These are phyloP conservation scores for Didymella arachidicola DNA, from an alignment of 2,329 filamentous ascomycete genomes.

Conservation along the genomic window DNA sequence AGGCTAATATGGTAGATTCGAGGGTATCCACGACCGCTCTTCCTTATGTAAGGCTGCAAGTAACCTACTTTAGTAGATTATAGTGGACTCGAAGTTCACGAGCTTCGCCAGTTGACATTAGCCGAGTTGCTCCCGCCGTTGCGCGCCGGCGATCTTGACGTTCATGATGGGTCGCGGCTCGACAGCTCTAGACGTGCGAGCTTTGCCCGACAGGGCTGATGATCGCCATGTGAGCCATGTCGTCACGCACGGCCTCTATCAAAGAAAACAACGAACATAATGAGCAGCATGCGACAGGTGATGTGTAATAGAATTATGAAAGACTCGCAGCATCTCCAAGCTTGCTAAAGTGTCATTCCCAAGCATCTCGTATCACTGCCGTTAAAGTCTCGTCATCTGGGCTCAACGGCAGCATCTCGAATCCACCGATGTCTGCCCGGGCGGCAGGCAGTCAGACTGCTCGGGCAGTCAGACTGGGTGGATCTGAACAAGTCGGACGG, in stretches of 20 bases:
- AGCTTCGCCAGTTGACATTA: background rate
- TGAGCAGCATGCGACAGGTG: background rate
- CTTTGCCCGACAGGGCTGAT: constrained; percentile 16
- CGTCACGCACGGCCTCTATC: constrained; percentile 5
- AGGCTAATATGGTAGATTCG: background rate
- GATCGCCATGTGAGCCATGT: constrained; percentile 12
- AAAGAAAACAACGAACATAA: constrained; percentile 2
- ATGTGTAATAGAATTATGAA: background rate
- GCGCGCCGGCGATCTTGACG: constrained; percentile 17
- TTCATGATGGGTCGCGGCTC: constrained; percentile 16
- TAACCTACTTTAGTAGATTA: background rate
- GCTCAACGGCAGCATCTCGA: background rate
- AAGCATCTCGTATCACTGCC: no score
- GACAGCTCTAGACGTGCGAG: constrained; percentile 12
- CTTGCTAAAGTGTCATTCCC: background rate
- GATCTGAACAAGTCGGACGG: constrained; percentile 1
- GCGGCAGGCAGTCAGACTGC: constrained; percentile 3
- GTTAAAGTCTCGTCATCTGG: background rate
- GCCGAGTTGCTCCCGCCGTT: constrained; percentile 4
- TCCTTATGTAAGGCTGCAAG: constrained; percentile 2
- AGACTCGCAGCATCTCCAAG: background rate
- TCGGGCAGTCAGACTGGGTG: constrained; percentile 5
- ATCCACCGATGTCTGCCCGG: constrained; percentile 15
- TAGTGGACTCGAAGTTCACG: background rate
- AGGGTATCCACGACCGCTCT: background rate